Evolutionary conservation across 768 basidiomycete genomes (phyloP).

Genomic region (Leccinum aurantiacum): DNA sequence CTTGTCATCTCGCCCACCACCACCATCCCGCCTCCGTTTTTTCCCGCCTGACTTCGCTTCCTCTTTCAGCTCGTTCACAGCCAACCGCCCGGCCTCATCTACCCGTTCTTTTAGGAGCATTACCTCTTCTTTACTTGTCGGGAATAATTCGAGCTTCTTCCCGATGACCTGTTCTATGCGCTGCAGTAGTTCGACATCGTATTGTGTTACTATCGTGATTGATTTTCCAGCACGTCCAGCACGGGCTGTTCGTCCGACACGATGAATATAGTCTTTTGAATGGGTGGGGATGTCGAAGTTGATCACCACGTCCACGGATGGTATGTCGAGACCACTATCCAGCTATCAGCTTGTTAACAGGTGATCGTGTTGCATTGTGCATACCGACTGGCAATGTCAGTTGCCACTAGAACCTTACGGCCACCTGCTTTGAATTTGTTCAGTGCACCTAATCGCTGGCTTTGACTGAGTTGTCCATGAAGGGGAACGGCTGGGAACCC

Average conservation of each 20-base stretch:
- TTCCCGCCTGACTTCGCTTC: constrained; percentile 52
- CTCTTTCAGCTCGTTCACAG: constrained; percentile 82
- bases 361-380: constrained; percentile 24
- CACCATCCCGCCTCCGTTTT: constrained; percentile 49
- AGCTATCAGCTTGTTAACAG: constrained; percentile 6
- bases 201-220: constrained; percentile 97
- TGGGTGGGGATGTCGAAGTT: constrained; percentile 98
- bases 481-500: constrained; percentile 95
- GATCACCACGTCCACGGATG: constrained; percentile 89
- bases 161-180: constrained; percentile 91
- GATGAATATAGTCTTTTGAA: constrained; percentile 98
- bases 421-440: constrained; percentile 95
- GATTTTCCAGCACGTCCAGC: constrained; percentile 97
- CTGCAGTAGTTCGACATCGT: constrained; percentile 95
- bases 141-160: constrained; percentile 90
- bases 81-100: constrained; percentile 77
- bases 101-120: constrained; percentile 86
- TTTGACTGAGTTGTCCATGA: constrained; percentile 94
- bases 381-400: constrained; percentile 91
- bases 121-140: constrained; percentile 85
- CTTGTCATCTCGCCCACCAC: constrained; percentile 63
- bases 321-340: constrained; percentile 87
- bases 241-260: constrained; percentile 95
- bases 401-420: constrained; percentile 89
- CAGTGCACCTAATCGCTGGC: constrained; percentile 87